Percentiles rank a stretch among this genome's conserved stretches.
Conservation (phyloP, 202 grass and related monocot species). For the Miscanthus sacchariflorus region DNA sequence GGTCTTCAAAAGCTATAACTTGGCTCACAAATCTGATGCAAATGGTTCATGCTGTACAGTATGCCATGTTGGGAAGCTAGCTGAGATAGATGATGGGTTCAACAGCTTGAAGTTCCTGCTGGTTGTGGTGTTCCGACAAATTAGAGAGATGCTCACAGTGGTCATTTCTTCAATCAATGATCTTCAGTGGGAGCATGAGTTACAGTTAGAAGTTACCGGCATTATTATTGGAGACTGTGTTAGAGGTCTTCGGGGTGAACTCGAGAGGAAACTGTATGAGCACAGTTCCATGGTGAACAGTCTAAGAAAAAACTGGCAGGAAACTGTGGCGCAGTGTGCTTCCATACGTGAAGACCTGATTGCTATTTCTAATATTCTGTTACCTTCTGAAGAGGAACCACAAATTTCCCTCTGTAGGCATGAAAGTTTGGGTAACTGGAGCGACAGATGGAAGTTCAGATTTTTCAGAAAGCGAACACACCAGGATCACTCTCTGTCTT, state of each 20-base stretch:
- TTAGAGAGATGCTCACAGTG: conserved; percentile 59
- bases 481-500: conserved; percentile 55
- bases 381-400: conserved; percentile 63
- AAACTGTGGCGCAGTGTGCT: conserved; percentile 67
- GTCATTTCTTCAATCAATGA: conserved; percentile 60
- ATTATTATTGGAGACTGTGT: conserved; percentile 75
- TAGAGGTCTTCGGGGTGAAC: conserved; percentile 68
- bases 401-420: conserved; percentile 38
- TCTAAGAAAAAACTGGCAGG: conserved; percentile 71
- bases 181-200: conserved; percentile 71
- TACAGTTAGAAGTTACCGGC: conserved; percentile 80
- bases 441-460: conserved; percentile 73
- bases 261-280: conserved; percentile 70
- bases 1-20: conserved; percentile 39
- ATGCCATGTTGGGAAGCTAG: conserved; percentile 39
- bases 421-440: conserved; percentile 64
- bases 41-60: conserved; percentile 31
- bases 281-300: conserved; percentile 62
- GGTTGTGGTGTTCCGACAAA: conserved; percentile 66
- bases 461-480: conserved; percentile 49
- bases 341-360: conserved; percentile 75
- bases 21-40: conserved; percentile 35
- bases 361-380: conserved; percentile 63
- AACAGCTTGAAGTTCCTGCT: conserved; percentile 63
- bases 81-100: conserved; percentile 68